Conservation (phyloP, 495 filamentous ascomycete species). For the Podospora tetraspora region DNA sequence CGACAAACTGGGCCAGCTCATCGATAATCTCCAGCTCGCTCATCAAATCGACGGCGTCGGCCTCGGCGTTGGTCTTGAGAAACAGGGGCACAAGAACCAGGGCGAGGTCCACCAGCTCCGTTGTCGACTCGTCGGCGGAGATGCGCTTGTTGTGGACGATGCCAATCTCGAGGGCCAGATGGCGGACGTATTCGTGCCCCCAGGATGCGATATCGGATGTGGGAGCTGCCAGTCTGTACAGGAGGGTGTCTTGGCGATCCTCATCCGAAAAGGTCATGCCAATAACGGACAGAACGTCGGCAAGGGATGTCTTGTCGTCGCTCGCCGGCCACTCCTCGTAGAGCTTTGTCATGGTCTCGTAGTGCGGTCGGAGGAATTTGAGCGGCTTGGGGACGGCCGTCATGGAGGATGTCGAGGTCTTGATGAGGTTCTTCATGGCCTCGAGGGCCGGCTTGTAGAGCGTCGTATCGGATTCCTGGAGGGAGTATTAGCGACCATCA, state of each 20-base stretch:
- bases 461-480: slow-evolving; percentile 73
- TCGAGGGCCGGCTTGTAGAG: slow-evolving; percentile 91
- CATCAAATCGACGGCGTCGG: slow-evolving; percentile 93
- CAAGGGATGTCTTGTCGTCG: slow-evolving; percentile 80
- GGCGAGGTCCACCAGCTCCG: slow-evolving; percentile 78
- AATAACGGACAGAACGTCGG: slow-evolving; percentile 93
- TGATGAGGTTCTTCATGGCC: slow-evolving; percentile 94
- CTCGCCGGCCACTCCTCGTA: slow-evolving; percentile 85
- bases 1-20: slow-evolving; percentile 78
- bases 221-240: slow-evolving; percentile 85
- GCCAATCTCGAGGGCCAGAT: slow-evolving; percentile 92
- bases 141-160: slow-evolving; percentile 80
- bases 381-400: slow-evolving; percentile 97
- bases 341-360: slow-evolving; percentile 73
- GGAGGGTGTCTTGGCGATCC: slow-evolving; percentile 88
- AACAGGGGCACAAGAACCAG: slow-evolving; percentile 87
- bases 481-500: background rate
- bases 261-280: slow-evolving; percentile 99
- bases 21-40: slow-evolving; percentile 96
- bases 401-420: slow-evolving; percentile 98
- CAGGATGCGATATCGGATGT: slow-evolving; percentile 91
- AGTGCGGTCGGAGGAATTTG: slow-evolving; percentile 96
- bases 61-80: slow-evolving; percentile 94
- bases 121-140: slow-evolving; percentile 50
- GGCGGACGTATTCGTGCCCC: slow-evolving; percentile 97